Evolutionary conservation across 305 asterid species (phyloP).

Genomic region (Stenogyne calaminthoides): DNA sequence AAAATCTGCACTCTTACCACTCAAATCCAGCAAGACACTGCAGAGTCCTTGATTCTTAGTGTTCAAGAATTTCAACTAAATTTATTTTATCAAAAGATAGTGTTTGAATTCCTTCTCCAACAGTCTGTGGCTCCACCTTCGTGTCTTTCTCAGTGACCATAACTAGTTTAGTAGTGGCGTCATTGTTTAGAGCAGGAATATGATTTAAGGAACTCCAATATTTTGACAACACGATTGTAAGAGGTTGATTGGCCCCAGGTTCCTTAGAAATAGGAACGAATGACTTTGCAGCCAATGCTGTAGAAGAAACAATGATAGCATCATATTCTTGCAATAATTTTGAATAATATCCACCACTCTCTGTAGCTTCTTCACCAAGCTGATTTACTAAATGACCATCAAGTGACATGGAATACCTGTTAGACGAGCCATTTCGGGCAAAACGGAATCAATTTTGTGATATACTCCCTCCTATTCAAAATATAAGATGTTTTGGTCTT

Average conservation of each 20-base stretch:
- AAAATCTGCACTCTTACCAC: conserved; percentile 45
- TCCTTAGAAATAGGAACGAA: conserved; percentile 64
- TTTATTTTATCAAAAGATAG: conserved; percentile 44
- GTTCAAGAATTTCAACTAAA: conserved; percentile 61
- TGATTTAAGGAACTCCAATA: conserved; percentile 32
- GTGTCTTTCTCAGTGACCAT: conserved; percentile 47
- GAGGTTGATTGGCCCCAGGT: conserved; percentile 85
- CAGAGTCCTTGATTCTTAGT: conserved; percentile 66
- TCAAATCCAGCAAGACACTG: conserved; percentile 73
- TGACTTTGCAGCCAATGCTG: conserved; percentile 31
- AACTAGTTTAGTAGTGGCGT: conserved; percentile 43
- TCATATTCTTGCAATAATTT: conserved; percentile 84
- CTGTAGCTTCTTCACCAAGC: conserved; percentile 56
- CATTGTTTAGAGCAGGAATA: conserved; percentile 31
- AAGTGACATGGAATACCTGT: conserved; percentile 82
- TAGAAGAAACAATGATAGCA: conserved; percentile 59
- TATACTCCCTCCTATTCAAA: too few species aligned
- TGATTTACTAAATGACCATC: conserved; percentile 60
- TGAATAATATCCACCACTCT: conserved; percentile 86
- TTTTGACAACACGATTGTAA: conserved; percentile 51
- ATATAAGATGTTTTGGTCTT: too few species aligned
- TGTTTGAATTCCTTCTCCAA: conserved; percentile 49
- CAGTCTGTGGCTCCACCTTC: conserved; percentile 30
- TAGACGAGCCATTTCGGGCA: conserved; percentile 24
- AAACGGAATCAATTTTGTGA: neutral